These are phyloP conservation scores for Pythium monospermum DNA, from an alignment of 352 stramenopile genomes.

Conservation along the genomic window DNA sequence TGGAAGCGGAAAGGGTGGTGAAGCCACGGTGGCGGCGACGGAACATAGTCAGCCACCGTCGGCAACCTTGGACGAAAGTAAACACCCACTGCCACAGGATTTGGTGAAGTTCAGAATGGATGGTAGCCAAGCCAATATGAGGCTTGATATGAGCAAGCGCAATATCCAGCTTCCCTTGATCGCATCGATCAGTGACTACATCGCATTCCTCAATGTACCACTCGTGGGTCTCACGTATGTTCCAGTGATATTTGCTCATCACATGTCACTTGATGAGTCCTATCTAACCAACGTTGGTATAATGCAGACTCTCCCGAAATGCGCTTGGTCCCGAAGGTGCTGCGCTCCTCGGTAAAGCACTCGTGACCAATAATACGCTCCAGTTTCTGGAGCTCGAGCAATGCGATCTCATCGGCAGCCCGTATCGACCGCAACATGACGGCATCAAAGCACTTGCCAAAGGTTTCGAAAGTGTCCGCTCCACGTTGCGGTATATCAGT, in stretches of 20 bases:
- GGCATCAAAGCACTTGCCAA: constrained; percentile 51
- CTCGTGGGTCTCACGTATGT: constrained; percentile 17
- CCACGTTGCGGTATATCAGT: constrained; percentile 42
- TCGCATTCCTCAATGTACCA: constrained; percentile 12
- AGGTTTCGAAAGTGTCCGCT: constrained; percentile 49
- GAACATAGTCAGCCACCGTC: no score
- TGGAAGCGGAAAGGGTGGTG: no score
- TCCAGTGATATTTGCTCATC: not conserved
- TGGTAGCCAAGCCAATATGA: no score
- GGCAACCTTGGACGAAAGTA: no score
- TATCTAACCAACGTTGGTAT: not conserved
- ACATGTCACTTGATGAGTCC: not conserved
- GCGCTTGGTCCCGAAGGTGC: constrained; percentile 36
- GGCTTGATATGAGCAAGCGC: constrained; percentile 5
- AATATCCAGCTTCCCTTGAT: constrained; percentile 5
- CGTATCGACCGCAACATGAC: constrained; percentile 43
- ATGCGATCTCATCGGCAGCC: constrained; percentile 46
- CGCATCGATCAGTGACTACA: not conserved
- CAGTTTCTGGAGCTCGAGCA: constrained; percentile 51
- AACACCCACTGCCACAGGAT: not conserved
- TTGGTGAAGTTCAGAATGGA: not conserved
- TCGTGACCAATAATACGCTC: constrained; percentile 61
- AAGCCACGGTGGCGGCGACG: no score
- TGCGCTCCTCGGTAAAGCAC: constrained; percentile 34
- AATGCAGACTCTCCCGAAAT: constrained; percentile 25